Evolutionary conservation across 179 eudicot species (phyloP), one percentile per base, ranked within the genome.

Genomic region (Beta corolliflora): DNA sequence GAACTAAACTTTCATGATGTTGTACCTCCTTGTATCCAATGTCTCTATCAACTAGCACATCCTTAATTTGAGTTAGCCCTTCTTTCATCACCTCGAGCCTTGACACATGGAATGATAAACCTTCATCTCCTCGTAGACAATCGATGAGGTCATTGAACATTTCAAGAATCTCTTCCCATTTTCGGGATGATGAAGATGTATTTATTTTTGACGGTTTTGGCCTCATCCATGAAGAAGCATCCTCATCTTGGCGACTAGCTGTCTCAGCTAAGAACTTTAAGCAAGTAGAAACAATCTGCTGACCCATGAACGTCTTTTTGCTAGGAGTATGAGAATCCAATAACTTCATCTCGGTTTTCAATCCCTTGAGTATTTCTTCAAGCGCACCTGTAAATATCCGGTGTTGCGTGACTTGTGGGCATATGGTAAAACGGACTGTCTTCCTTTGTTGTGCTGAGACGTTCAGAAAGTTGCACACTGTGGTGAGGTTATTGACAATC

Each of bases 11-110:
- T 73, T 92, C 93, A 50, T 89, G 93, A 81, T 81, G 82, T 58
- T 83, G 88, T 71, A 85, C 90, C 85, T 95, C 97, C 86, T 81
- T 91, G 84, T 89, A 93, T 76, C 94, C 91, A 7, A 92, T 90
- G 52, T 87, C 91, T 80, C 89, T 91, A 81, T 94, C 95, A 58
- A 94, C 64, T 55, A 91, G 65, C 53, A 95, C 90, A 66, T 91
- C 94, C 83, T 88, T 91, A 36, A 95, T 91, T 84, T 91, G 97
- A 73, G 82, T 75, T 60, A 95, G 88, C 74, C 99, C 98, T 89
- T 92, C 98, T 86, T 90, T 93, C 99, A 95, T 95, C 48, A 78
- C 85, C 82, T 90, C 92, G 52, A 95, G 91, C 86, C 92, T 95
- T 21, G 85, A 68, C 52, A 91, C 87, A 85, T 94, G 87, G 46